Percentiles rank a stretch among this genome's conserved stretches.
Evolutionary conservation across 208 protist genomes (phyloP).

Genomic region (Acanthamoeba lugdunensis): DNA sequence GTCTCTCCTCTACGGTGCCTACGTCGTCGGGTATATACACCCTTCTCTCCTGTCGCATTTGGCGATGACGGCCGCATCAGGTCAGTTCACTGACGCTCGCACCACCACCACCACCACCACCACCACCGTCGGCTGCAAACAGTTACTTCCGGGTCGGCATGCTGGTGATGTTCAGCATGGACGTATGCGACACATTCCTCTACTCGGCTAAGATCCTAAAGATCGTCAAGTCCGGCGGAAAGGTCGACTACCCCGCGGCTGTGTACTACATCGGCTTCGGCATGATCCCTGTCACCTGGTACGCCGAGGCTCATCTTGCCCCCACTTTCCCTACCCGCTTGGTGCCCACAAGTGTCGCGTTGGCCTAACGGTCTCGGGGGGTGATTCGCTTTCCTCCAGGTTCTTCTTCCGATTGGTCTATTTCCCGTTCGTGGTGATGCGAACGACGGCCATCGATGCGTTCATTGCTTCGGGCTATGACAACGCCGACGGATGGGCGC

Average conservation of each 20-base stretch:
- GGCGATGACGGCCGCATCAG: background rate
- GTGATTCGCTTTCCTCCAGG: background rate
- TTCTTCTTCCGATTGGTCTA: constrained; percentile 35
- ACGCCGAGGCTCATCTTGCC: background rate
- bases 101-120: no score
- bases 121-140: background rate
- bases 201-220: constrained; percentile 17
- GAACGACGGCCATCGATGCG: constrained; percentile 7
- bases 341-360: background rate
- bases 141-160: constrained; percentile 67
- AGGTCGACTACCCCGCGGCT: background rate
- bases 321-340: background rate
- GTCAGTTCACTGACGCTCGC: background rate
- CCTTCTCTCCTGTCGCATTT: background rate
- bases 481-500: background rate
- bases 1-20: constrained; percentile 37
- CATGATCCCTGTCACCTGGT: constrained; percentile 28
- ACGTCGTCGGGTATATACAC: background rate
- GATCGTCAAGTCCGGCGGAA: constrained; percentile 1
- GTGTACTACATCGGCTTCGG: constrained; percentile 44
- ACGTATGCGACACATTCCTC: constrained; percentile 27
- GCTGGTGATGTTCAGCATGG: constrained; percentile 68
- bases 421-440: constrained; percentile 44
- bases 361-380: background rate
- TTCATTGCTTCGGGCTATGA: background rate